Base-by-base conservation (phyloP, 306 rosid species). In the Sophora flavescens region DNA sequence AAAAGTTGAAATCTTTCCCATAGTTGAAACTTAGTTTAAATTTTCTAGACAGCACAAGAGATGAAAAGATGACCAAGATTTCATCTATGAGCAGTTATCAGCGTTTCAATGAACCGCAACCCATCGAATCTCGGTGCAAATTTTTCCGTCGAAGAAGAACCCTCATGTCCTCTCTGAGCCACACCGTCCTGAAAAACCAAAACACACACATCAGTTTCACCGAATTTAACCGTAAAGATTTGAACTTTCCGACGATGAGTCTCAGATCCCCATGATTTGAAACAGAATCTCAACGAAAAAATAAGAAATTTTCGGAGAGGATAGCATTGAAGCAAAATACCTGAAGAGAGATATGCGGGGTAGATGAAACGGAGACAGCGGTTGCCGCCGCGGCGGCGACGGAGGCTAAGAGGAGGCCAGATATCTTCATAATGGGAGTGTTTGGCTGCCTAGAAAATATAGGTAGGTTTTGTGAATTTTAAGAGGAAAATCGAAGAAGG, bases 91-190 rank as follows among this genome's bases (percentile, higher is more conserved):
- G 97, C 98, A 30, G 98, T 94, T 16, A 94, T 87, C 82, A 94
- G 69, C 41, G 98, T 94, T 83, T 94, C 96, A 26, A 92, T 92
- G 85, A 94, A 94, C 52, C 92, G 83, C 90, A 94, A 75, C 18
- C 97, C 98, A 33, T 94, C 97, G 67, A 89, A 94, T 56, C 90
- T 91, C 50, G 98, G 97, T 42, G 91, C 88, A 36, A 94, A 94
- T 50, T 91, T 90, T 71, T 89, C 89, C 79, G 48, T 28, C 6
- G 84, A 18, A 3, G 84, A 45, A 7, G 81, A 52, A 0, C 60
- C 65, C 17, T 9, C 58, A 14, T 11, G 50, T 3, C 39, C 58
- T 15, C 60, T 65, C 22, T 52, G 86, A 33, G 38, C 41, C 3
- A 38, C 61, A 10, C 74, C 63, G 2, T 85, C 86, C 88, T 85